Evolutionary conservation across 2,329 filamentous ascomycete species (phyloP), one percentile per base, ranked within the genome.

Genomic region (Trichophyton verrucosum): DNA sequence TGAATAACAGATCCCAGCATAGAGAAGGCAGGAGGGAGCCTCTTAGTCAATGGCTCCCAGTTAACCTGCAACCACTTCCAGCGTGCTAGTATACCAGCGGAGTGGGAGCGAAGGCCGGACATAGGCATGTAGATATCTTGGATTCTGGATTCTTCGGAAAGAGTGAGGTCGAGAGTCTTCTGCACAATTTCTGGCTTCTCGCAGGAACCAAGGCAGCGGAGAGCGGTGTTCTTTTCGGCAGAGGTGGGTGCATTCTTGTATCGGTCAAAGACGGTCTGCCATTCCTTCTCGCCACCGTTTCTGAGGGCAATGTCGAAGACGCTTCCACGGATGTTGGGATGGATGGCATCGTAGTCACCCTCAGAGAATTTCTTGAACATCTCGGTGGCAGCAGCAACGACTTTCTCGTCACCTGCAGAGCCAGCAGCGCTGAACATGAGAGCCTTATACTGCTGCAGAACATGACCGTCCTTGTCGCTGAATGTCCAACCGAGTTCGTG

Each of bases 121-220:
- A 94, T 82, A 1, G 92, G 91, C 71, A 96, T 85, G 77, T 96
- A 96, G 65, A 96, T 86, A 73, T 97, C 92, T 74, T 96, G 92
- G 65, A 88, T 90, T 79, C 95, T 95, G 75, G 96, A 87, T 66
- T 95, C 87, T 64, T 86, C 84, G 72, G 85, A 84, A 61, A 91
- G 81, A 36, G 91, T 81, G 64, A 96, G 79, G 33, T 79, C 82
- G 13, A 97, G 81, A 2, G 91, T 92, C 64, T 84, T 84, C 77
- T 94, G 78, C 72, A 96, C 92, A 57, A 96, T 82, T 65, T 86
- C 84, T 1, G 89, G 86, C 61, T 88, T 81, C 71, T 86, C 86
- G 55, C 89, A 85, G 58, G 90, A 85, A 58, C 92, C 92, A 22
- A 97, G 81, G 36, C 82, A 84, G 68, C 91, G 89, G 62, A 97